phyloP scores from a whole-genome alignment of 352 stramenopile species.

The Pythium rhizo-oryzae region DNA sequence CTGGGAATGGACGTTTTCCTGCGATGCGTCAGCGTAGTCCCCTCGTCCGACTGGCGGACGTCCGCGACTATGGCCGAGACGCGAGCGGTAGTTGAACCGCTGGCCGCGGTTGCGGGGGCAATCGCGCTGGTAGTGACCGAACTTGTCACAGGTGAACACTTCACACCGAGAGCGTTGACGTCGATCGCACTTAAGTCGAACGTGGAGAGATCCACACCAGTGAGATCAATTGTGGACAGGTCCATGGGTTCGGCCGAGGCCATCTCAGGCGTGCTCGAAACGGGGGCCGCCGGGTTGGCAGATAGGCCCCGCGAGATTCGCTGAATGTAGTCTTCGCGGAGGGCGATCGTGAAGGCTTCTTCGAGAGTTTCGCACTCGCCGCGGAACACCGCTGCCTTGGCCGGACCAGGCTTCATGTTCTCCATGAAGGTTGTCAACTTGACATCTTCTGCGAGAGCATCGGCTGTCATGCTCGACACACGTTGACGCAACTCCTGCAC shows the following conservation, averaged over 20 bases:
- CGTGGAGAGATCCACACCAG: neutral
- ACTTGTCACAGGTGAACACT: constrained; percentile 21
- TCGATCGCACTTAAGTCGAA: constrained; percentile 16
- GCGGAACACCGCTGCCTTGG: constrained; percentile 17
- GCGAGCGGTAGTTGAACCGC: neutral
- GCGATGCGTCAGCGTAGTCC: neutral
- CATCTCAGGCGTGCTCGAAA: neutral
- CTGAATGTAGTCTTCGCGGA: constrained; percentile 9
- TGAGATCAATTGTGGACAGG: constrained; percentile 9
- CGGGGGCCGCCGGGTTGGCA: neutral
- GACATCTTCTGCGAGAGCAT: neutral
- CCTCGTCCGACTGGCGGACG: neutral
- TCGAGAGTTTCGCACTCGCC: neutral
- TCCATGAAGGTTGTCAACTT: constrained; percentile 19
- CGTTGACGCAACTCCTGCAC: constrained; percentile 29
- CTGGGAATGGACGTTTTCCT: constrained; percentile 27
- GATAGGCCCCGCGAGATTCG: neutral
- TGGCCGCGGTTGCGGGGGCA: constrained; percentile 13
- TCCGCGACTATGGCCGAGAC: neutral
- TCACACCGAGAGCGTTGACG: constrained; percentile 11
- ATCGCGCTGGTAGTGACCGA: constrained; percentile 13
- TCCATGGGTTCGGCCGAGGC: neutral
- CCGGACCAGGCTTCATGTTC: neutral
- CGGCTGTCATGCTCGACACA: constrained; percentile 7
- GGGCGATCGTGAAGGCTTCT: constrained; percentile 2